phyloP scores from a whole-genome alignment of 352 stramenopile genomes.

The Lagenidium sp. region DNA sequence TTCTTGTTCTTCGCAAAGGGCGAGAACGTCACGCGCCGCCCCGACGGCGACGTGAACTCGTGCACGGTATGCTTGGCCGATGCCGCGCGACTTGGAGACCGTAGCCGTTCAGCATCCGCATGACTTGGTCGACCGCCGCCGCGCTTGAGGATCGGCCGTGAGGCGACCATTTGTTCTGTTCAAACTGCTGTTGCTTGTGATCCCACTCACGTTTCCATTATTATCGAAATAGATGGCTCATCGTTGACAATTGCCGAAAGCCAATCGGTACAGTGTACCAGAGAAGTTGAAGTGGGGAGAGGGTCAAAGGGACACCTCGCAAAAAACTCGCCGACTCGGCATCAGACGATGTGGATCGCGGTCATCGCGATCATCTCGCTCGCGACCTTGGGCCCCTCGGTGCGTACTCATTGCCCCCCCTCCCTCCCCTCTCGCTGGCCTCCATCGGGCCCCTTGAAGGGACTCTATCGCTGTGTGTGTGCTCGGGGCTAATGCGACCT shows the following conservation, averaged over 20 bases:
- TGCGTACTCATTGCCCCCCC: not conserved
- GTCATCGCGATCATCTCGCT: conserved; percentile 1
- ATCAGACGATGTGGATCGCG: conserved; percentile 10
- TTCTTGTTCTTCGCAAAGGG: conserved; percentile 51
- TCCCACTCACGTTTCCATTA: too few relatives aligned
- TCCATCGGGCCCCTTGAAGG: not conserved
- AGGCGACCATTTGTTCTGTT: too few relatives aligned
- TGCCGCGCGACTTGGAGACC: conserved; percentile 1
- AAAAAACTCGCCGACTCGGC: not conserved
- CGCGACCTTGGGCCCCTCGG: conserved; percentile 13
- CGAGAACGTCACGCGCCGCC: conserved; percentile 64
- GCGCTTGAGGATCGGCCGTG: conserved; percentile 61
- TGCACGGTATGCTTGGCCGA: conserved; percentile 12
- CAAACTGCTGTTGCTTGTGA: too few relatives aligned
- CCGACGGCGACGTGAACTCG: conserved; percentile 20
- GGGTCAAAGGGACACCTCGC: not conserved
- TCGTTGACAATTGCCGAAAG: too few relatives aligned
- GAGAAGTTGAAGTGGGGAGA: not conserved
- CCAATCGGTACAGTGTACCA: not conserved
- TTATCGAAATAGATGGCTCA: too few relatives aligned
- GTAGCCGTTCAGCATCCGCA: too few relatives aligned
- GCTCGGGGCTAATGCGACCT: too few relatives aligned
- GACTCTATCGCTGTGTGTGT: not conserved
- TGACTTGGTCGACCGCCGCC: too few relatives aligned
- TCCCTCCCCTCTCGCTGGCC: not conserved